Base-by-base conservation (phyloP, 768 basidiomycete genomes). In the Ramaria sp. region DNA sequence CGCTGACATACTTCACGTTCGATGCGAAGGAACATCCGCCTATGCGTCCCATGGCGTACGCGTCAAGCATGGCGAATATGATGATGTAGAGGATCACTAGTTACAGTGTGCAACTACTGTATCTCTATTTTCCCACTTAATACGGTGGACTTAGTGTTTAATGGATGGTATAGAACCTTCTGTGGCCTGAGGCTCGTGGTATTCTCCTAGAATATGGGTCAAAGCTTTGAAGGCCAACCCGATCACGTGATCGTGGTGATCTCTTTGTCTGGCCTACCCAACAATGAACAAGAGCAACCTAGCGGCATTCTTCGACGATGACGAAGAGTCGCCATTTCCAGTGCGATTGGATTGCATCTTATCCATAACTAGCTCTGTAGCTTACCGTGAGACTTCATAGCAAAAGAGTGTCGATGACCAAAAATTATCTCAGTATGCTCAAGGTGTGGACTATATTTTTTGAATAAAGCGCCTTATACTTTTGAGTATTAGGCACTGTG, bases 11-110 rank as follows among this genome's bases (percentile, higher is more conserved):
- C 66, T 73, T 75, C 54, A 85, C 87, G 62, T 97, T 93, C 66
- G 86, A 87, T 13, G 90, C 92, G 10, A 80, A 78, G 47, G 82
- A 85, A 32, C 93, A 96, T 71, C 93, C 93, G 22, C 83, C 88
- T 27, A 73, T 94, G 74, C 88, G 83, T 64, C 93, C 93, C 9
- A 96, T 96, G 93, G 92, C 92, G 1, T 95, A 91, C 60, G 75
- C 83, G 0, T 77, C 74, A 57, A 78, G 79, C 20, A 66, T 90
- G 52, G 75, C 78, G 15, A 81, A 69, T 60, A 66, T 90, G 69
- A 77, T 89, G 73, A 81, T 85, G 84, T 84, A 73, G 69, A 7
- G n/a, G n/a, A n/a, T n/a, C n/a, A n/a, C n/a, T n/a, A n/a, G 39
- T 41, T n/a, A 41, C 18, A 41, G 4, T 41, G 13, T 41, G 13